Percentiles rank a stretch among this genome's conserved stretches.
Evolutionary conservation across 2,329 filamentous ascomycete genomes (phyloP).

Genomic region (Alternaria sp.): DNA sequence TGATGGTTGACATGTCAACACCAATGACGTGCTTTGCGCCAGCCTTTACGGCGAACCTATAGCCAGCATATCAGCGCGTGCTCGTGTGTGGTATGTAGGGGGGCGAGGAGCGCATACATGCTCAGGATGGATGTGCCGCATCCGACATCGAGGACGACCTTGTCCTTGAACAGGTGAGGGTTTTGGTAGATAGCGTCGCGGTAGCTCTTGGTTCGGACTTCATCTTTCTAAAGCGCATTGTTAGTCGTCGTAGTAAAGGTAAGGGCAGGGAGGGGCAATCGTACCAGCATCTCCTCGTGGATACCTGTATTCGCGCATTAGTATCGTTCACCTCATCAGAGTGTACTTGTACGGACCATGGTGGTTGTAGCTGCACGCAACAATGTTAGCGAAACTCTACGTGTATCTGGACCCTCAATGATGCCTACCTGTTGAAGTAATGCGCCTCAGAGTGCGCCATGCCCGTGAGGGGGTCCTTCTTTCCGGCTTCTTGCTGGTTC

Average conservation of each 20-base stretch:
- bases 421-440: constrained; percentile 91
- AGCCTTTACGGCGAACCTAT: constrained; percentile 93
- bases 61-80: constrained; percentile 26
- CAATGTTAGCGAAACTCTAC: constrained; percentile 46
- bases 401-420: constrained; percentile 25
- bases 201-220: constrained; percentile 95
- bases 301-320: constrained; percentile 69
- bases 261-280: constrained; percentile 48
- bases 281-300: constrained; percentile 96
- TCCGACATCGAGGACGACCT: constrained; percentile 94
- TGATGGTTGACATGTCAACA: constrained; percentile 99
- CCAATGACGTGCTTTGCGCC: constrained; percentile 98
- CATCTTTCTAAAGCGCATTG: constrained; percentile 76
- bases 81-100: constrained; percentile 16
- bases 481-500: constrained; percentile 31
- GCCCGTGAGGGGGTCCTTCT: constrained; percentile 59
- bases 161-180: constrained; percentile 89
- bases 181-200: constrained; percentile 98
- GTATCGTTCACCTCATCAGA: constrained; percentile 42
- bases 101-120: constrained; percentile 71
- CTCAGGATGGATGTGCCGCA: constrained; percentile 97
- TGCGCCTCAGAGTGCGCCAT: constrained; percentile 97
- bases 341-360: constrained; percentile 72
- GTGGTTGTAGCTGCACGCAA: constrained; percentile 82
- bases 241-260: constrained; percentile 14